phyloP scores from a whole-genome alignment of 345 rosid species.

The Pistacia vera region DNA sequence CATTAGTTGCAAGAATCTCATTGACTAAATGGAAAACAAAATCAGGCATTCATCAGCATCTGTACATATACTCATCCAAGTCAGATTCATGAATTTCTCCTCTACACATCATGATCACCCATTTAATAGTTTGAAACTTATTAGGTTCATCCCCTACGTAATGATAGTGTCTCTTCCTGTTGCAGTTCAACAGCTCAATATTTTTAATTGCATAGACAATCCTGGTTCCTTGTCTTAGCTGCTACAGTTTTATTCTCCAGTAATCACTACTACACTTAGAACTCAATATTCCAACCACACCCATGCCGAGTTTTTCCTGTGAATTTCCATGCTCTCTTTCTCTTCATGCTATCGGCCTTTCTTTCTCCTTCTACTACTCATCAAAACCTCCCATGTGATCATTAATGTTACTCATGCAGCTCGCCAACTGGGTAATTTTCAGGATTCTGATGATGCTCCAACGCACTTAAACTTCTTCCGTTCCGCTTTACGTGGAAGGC shows the following conservation, averaged over 20 bases:
- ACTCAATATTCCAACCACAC: too few relatives aligned
- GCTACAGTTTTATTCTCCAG: neutral
- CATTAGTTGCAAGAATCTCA: slow-evolving; percentile 21
- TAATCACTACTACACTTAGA: too few relatives aligned
- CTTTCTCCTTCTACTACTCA: slow-evolving; percentile 13
- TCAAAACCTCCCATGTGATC: slow-evolving; percentile 3
- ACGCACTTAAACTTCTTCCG: slow-evolving; percentile 27
- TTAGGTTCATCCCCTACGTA: slow-evolving; percentile 28
- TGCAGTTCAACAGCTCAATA: slow-evolving; percentile 15
- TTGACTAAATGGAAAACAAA: neutral
- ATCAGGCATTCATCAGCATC: neutral
- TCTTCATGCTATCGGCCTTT: slow-evolving; percentile 1
- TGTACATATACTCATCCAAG: neutral
- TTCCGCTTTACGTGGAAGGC: slow-evolving; percentile 20
- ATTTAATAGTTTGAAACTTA: slow-evolving; percentile 9
- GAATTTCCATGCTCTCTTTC: slow-evolving; percentile 20
- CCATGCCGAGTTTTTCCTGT: slow-evolving; percentile 8
- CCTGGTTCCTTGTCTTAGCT: neutral
- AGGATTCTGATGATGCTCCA: slow-evolving; percentile 14
- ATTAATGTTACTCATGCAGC: neutral
- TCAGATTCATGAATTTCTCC: slow-evolving; percentile 15
- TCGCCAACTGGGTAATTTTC: neutral
- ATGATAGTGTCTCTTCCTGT: neutral
- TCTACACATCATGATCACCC: slow-evolving; percentile 4
- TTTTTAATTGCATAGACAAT: neutral